Percentiles rank a stretch among this genome's conserved stretches.
Evolutionary conservation across 2,329 filamentous ascomycete genomes (phyloP).

Genomic region (Lasiodiplodia gonubiensis): DNA sequence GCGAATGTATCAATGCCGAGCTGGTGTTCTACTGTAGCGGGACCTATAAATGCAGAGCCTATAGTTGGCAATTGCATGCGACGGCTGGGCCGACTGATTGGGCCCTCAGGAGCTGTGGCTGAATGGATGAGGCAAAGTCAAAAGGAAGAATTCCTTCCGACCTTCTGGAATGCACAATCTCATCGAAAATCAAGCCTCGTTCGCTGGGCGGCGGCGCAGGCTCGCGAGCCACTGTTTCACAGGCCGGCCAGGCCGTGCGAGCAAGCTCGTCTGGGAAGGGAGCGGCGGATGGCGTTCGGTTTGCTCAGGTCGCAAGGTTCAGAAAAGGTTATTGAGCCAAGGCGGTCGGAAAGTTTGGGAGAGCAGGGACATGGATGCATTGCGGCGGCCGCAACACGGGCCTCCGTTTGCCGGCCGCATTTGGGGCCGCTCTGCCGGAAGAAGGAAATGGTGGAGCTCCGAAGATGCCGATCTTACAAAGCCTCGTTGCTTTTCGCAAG

Average conservation of each 20-base stretch:
- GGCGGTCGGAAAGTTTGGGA: constrained; percentile 15
- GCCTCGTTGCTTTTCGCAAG: constrained; percentile 13
- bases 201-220: neutral
- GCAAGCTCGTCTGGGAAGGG: constrained; percentile 19
- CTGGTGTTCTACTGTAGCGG: constrained; percentile 5
- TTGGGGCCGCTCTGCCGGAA: constrained; percentile 1
- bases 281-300: constrained; percentile 7
- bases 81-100: neutral
- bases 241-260: neutral
- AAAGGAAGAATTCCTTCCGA: neutral
- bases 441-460: constrained; percentile 13
- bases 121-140: neutral
- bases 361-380: constrained; percentile 18
- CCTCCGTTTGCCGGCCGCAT: constrained; percentile 13
- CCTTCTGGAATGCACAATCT: constrained; percentile 27
- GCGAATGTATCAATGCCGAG: constrained; percentile 15
- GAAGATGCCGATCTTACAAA: neutral
- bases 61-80: constrained; percentile 8
- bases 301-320: constrained; percentile 20
- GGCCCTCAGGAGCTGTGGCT: neutral
- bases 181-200: constrained; percentile 15
- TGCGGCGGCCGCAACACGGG: constrained; percentile 1
- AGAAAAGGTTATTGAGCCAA: constrained; percentile 23
- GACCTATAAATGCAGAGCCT: neutral
- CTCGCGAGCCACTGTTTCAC: constrained; percentile 11